A percentile compares a stretch with the other conserved stretches of the same genome.
phyloP scores from a whole-genome alignment of 2,329 filamentous ascomycete species.

The Ophiostoma sp. region DNA sequence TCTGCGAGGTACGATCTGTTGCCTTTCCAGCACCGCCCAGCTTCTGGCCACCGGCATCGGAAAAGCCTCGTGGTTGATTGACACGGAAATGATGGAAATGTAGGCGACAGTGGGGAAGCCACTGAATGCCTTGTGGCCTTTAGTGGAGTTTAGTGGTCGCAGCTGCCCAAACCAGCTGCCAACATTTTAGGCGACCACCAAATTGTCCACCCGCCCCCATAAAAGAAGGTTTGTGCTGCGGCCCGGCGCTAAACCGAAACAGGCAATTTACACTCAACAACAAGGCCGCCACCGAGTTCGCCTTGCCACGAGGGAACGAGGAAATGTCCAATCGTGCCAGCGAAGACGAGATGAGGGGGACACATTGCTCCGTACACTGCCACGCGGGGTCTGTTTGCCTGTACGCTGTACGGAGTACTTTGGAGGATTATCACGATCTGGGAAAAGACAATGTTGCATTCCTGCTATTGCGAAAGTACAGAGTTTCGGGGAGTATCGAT shows the following conservation, averaged over 20 bases:
- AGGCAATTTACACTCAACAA: background rate
- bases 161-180: background rate
- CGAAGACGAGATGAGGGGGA: background rate
- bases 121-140: background rate
- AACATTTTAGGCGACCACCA: background rate
- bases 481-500: background rate
- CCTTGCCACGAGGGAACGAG: background rate
- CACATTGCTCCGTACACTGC: background rate
- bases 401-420: no score
- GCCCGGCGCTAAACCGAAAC: background rate
- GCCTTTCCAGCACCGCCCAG: background rate
- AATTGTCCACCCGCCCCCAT: background rate
- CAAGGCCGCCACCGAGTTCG: background rate
- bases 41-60: background rate
- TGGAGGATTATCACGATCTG: no score
- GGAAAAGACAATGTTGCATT: background rate
- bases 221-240: slow-evolving; percentile 1
- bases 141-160: background rate
- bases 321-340: no score
- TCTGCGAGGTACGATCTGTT: no score
- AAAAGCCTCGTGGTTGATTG: background rate
- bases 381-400: background rate
- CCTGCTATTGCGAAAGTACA: background rate
- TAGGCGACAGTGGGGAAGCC: background rate
- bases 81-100: no score